phyloP scores from a whole-genome alignment of 1,284 basidiomycete genomes.

The Paramarasmius palmivorus region DNA sequence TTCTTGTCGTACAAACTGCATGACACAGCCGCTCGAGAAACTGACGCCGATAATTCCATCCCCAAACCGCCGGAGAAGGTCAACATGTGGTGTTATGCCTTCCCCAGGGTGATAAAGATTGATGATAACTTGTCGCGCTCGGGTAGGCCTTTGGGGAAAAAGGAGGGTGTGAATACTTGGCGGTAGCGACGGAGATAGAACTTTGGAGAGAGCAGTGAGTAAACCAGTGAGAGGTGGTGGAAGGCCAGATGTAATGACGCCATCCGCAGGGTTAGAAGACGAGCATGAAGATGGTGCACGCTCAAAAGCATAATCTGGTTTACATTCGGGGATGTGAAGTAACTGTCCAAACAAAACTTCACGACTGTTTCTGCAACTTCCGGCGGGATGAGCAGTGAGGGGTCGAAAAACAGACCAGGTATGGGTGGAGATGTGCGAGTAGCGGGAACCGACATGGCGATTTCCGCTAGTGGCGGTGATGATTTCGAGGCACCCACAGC shows the following conservation, averaged over 20 bases:
- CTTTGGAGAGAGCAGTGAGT: slow-evolving; percentile 46
- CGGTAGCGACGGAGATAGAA: slow-evolving; percentile 51
- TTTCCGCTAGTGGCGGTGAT: background rate
- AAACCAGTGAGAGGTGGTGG: slow-evolving; percentile 57
- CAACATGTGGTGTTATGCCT: slow-evolving; percentile 79
- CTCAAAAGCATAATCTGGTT: slow-evolving; percentile 81
- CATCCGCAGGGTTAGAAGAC: slow-evolving; percentile 16
- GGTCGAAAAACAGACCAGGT: slow-evolving; percentile 63
- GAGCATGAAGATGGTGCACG: slow-evolving; percentile 32
- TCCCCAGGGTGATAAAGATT: slow-evolving; percentile 80
- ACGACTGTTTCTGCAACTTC: slow-evolving; percentile 52
- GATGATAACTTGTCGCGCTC: slow-evolving; percentile 74
- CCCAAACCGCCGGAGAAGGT: slow-evolving; percentile 72
- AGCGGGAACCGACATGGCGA: background rate
- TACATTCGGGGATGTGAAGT: slow-evolving; percentile 49
- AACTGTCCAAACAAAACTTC: slow-evolving; percentile 54
- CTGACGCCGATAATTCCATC: slow-evolving; percentile 83
- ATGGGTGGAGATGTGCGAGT: slow-evolving; percentile 44
- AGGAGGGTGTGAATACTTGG: slow-evolving; percentile 44
- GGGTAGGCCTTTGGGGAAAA: slow-evolving; percentile 46
- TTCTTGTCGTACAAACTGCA: slow-evolving; percentile 57
- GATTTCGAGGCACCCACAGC: too few species aligned
- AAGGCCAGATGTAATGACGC: slow-evolving; percentile 38
- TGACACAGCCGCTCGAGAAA: slow-evolving; percentile 69
- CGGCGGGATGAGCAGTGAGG: slow-evolving; percentile 47